A percentile compares a stretch with the other conserved stretches of the same genome.
These are phyloP conservation scores for Coffea canephora DNA, from an alignment of 257 asterid genomes.

Conservation along the genomic window DNA sequence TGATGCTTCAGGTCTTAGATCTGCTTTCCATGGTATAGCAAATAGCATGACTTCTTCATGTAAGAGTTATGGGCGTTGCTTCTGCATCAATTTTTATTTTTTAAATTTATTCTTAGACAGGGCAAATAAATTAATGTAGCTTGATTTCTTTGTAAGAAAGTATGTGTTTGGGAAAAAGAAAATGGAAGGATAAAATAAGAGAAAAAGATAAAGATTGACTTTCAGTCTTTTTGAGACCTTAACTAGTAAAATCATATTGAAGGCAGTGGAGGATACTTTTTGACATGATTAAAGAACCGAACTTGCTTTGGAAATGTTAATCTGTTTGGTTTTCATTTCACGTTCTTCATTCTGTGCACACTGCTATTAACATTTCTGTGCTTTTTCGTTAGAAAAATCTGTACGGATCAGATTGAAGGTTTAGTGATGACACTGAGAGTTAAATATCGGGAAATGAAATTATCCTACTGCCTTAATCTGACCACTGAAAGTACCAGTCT, in stretches of 20 bases:
- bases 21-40: conserved; percentile 26
- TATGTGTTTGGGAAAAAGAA: neutral
- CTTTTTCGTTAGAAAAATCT: neutral
- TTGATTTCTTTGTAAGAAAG: neutral
- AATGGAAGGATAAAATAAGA: neutral
- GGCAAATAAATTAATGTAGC: neutral
- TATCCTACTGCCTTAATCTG: too few relatives aligned
- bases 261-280: neutral
- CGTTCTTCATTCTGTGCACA: neutral
- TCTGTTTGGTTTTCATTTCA: neutral
- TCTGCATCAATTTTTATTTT: neutral
- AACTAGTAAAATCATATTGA: neutral
- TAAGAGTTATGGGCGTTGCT: conserved; percentile 13
- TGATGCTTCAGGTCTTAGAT: conserved; percentile 32
- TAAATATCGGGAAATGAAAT: neutral
- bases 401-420: neutral
- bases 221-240: neutral
- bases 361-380: neutral
- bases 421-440: neutral
- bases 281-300: neutral
- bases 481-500: neutral
- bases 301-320: neutral
- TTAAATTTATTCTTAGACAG: neutral
- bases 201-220: neutral
- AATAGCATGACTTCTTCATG: conserved; percentile 41